Evolutionary conservation across 345 rosid species (phyloP).

Genomic region (Syzygium aromaticum): DNA sequence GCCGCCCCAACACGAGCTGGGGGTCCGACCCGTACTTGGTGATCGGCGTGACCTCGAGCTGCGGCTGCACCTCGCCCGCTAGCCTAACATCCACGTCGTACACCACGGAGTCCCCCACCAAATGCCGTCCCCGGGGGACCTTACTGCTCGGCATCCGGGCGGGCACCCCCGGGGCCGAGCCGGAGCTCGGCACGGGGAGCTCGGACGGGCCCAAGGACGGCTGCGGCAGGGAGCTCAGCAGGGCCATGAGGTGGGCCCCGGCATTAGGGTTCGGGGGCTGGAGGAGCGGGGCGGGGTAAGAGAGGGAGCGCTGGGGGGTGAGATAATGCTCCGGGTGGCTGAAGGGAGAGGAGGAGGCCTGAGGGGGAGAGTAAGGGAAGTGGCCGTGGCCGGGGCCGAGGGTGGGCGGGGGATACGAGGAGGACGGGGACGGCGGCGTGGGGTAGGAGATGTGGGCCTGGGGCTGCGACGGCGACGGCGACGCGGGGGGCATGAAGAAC

Average conservation of each 20-base stretch:
- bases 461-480: slow-evolving; percentile 3
- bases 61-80: slow-evolving; percentile 66
- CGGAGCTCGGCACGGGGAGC: slow-evolving; percentile 10
- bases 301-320: slow-evolving; percentile 4
- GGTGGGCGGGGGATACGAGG: slow-evolving; percentile 42
- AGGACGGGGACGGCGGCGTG: slow-evolving; percentile 28
- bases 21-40: slow-evolving; percentile 88
- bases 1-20: slow-evolving; percentile 68
- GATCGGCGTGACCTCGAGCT: slow-evolving; percentile 89
- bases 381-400: slow-evolving; percentile 13
- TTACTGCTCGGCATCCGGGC: slow-evolving; percentile 42
- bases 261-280: slow-evolving; percentile 30
- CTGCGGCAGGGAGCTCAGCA: slow-evolving; percentile 30
- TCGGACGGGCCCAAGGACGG: slow-evolving; percentile 6
- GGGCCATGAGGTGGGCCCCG: slow-evolving; percentile 68
- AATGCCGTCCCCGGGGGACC: slow-evolving; percentile 52
- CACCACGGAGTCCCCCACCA: slow-evolving; percentile 39
- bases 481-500: slow-evolving; percentile 30
- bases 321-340: neutral
- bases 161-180: slow-evolving; percentile 16
- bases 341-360: slow-evolving; percentile 5
- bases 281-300: slow-evolving; percentile 24
- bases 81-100: slow-evolving; percentile 61
- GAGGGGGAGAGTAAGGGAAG: slow-evolving; percentile 8
- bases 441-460: slow-evolving; percentile 20